phyloP scores from a whole-genome alignment of 2,329 filamentous ascomycete genomes.

The Penicillium sp. region DNA sequence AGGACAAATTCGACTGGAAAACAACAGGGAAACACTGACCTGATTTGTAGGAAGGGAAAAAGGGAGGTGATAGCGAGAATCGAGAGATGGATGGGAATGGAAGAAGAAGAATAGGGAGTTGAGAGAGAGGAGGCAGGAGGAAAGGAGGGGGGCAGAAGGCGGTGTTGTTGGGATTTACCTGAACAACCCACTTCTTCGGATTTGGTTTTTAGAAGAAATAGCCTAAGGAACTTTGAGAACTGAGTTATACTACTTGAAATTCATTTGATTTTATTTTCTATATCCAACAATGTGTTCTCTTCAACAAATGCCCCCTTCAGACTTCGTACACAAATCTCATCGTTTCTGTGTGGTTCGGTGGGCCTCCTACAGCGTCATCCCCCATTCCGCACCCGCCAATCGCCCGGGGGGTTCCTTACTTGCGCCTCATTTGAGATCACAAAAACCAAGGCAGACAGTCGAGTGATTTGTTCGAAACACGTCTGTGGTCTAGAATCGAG shows the following conservation, averaged over 20 bases:
- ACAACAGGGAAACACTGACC: constrained; percentile 24
- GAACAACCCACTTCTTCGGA: constrained; percentile 13
- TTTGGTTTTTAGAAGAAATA: background rate
- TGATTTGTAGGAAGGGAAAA: constrained; percentile 21
- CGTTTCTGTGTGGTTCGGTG: constrained; percentile 42
- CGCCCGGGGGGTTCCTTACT: constrained; percentile 22
- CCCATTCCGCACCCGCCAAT: constrained; percentile 37
- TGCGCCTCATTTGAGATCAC: constrained; percentile 18
- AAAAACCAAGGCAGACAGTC: constrained; percentile 12
- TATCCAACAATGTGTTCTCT: background rate
- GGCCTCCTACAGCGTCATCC: constrained; percentile 39
- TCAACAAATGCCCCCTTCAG: background rate
- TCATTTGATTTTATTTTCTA: background rate
- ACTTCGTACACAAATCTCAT: constrained; percentile 3
- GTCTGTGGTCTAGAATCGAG: too few relatives aligned
- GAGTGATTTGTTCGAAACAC: constrained; percentile 7
- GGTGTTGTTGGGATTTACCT: constrained; percentile 31
- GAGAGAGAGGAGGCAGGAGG: constrained; percentile 18
- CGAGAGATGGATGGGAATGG: constrained; percentile 15
- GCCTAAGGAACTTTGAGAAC: background rate
- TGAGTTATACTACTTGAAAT: too few relatives aligned
- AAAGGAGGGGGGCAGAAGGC: constrained; percentile 26
- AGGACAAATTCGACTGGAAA: constrained; percentile 7
- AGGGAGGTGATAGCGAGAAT: constrained; percentile 11
- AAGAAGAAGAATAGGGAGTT: constrained; percentile 16